Percentiles rank a stretch among this genome's conserved stretches.
phyloP scores from a whole-genome alignment of 139 green algal species.

The Dunaliella sp. region DNA sequence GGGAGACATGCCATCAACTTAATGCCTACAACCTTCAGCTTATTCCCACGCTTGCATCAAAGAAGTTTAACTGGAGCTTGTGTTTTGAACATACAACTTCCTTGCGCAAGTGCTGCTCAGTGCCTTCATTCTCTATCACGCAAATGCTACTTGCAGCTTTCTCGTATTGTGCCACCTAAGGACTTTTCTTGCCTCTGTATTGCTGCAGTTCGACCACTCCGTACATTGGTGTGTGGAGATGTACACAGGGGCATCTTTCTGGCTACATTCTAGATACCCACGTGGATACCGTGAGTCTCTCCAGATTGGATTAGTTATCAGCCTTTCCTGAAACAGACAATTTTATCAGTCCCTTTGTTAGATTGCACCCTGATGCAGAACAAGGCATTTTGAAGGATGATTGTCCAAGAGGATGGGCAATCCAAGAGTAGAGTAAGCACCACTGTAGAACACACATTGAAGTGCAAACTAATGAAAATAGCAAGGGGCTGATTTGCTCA shows the following conservation, averaged over 20 bases:
- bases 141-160: not conserved
- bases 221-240: not conserved
- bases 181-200: not conserved
- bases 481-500: too few relatives aligned
- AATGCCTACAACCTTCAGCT: not conserved
- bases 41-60: not conserved
- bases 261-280: not conserved
- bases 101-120: not conserved
- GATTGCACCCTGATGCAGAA: too few relatives aligned
- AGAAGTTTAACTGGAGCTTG: not conserved
- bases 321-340: too few relatives aligned
- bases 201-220: not conserved
- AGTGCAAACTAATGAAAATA: too few relatives aligned
- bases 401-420: too few relatives aligned
- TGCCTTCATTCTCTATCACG: not conserved
- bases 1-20: too few relatives aligned
- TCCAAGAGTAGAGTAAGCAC: too few relatives aligned
- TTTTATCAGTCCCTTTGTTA: too few relatives aligned
- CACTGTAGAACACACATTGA: too few relatives aligned
- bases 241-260: not conserved
- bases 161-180: not conserved
- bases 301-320: too few relatives aligned
- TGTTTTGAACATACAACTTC: not conserved
- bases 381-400: too few relatives aligned
- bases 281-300: not conserved